Percentiles rank a stretch among this genome's conserved stretches.
These are phyloP conservation scores for Botryotinia narcissicola DNA, from an alignment of 2,329 filamentous ascomycete species.

Conservation along the genomic window DNA sequence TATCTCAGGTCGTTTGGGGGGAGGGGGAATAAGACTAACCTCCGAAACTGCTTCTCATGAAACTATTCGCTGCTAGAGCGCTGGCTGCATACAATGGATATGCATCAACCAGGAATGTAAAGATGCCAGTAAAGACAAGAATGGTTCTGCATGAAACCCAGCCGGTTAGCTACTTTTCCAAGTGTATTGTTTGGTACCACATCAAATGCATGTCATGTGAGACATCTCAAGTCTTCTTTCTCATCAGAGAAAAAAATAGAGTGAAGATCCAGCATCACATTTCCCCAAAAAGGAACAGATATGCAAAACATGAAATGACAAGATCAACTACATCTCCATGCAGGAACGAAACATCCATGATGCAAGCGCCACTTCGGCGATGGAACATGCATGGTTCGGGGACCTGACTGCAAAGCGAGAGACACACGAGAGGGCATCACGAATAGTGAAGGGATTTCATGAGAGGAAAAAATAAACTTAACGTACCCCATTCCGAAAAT, in stretches of 20 bases:
- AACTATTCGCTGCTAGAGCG: conserved; percentile 80
- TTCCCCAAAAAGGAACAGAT: conserved; percentile 18
- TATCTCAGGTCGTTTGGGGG: neutral
- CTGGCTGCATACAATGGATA: conserved; percentile 74
- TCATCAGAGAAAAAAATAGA: neutral
- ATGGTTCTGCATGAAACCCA: conserved; percentile 55
- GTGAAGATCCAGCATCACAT: conserved; percentile 9
- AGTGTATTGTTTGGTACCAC: conserved; percentile 26
- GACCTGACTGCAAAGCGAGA: conserved; percentile 18
- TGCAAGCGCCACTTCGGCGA: conserved; percentile 18
- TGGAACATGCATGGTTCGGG: conserved; percentile 20
- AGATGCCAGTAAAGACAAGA: conserved; percentile 78
- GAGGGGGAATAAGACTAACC: conserved; percentile 28
- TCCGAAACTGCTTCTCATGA: conserved; percentile 74
- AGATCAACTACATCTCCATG: conserved; percentile 19
- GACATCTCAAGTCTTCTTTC: conserved; percentile 18
- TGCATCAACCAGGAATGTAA: conserved; percentile 77
- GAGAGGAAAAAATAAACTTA: neutral
- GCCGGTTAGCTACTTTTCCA: conserved; percentile 32
- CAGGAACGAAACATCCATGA: conserved; percentile 17
- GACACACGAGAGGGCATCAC: conserved; percentile 13
- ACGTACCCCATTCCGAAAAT: conserved; percentile 71
- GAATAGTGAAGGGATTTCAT: conserved; percentile 26
- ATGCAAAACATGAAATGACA: conserved; percentile 13
- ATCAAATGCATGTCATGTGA: conserved; percentile 29